Base-by-base conservation (phyloP, 352 stramenopile genomes). In the Phytophthora kernoviae region DNA sequence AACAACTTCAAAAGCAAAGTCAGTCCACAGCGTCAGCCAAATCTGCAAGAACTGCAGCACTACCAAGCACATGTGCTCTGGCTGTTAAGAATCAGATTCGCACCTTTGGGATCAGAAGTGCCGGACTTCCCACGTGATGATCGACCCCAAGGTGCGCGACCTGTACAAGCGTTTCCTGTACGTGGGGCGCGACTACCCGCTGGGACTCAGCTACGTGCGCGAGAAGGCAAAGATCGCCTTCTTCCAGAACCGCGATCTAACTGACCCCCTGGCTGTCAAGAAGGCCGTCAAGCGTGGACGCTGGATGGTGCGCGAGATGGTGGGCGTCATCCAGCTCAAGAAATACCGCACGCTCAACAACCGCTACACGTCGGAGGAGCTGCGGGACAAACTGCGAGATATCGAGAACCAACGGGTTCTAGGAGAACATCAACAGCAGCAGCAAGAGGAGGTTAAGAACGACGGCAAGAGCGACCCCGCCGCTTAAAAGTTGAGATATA, bases 271-370 rank as follows among this genome's bases (percentile, higher is more conserved):
- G 17, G 91, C 84, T 20, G 75, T 99, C 47, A 94, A 94, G 62
- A 96, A 96, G 46, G 93, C 94, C n/a, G 90, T 99, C 33, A 88
- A 87, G 42, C 86, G 82, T 41, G 97, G 97, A 12, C 70, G 96
- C 62, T 98, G 93, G 75, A 96, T 97, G 82, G 88, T 98, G 37
- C 73, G 92, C 41, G 97, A 99, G 72, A 96, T 99, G 81, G 84
- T 98, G 45, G 96, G 87, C n/a, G 90, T 98, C 14, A 98, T 98
- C 67, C 88, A 98, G 79, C 77, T 99, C 24, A 98, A 98, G 64
- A 99, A 99, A 67, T 99, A 99, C 70, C 82, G 97, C 48, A 88
- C 93, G 43, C 87, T 99, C 66, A 97, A 98, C 54, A 79, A 73
- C 53, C 75, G 94, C 50, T 99, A 99, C 65, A 94, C 85, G 26